These are phyloP conservation scores for Phytophthora niederhauseri DNA, from an alignment of 352 stramenopile species.

Conservation along the genomic window DNA sequence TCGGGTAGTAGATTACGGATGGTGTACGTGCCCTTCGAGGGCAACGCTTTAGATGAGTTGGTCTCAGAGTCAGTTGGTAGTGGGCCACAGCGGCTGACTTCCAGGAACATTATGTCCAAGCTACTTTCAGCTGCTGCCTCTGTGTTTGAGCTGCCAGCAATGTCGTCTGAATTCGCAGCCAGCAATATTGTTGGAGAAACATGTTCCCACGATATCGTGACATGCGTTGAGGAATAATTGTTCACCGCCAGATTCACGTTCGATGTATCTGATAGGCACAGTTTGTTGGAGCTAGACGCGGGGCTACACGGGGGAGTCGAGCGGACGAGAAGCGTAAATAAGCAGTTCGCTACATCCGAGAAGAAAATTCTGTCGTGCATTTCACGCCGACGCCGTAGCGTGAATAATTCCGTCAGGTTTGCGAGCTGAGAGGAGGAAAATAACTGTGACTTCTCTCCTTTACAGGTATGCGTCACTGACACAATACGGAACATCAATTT, in stretches of 20 bases:
- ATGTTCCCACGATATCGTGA: conserved; percentile 41
- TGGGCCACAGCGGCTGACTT: conserved; percentile 14
- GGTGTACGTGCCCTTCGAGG: conserved; percentile 45
- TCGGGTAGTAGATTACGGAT: conserved; percentile 51
- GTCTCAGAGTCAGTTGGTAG: neutral
- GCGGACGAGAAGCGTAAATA: conserved; percentile 39
- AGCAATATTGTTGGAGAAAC: neutral
- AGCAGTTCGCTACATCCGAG: conserved; percentile 35
- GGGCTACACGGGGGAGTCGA: neutral
- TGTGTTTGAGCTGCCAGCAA: neutral
- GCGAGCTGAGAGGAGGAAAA: conserved; percentile 25
- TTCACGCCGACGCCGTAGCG: conserved; percentile 40
- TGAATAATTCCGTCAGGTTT: conserved; percentile 39
- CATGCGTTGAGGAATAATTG: conserved; percentile 40
- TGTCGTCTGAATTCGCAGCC: neutral
- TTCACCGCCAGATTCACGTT: conserved; percentile 21
- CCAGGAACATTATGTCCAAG: conserved; percentile 17
- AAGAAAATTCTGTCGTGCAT: conserved; percentile 34
- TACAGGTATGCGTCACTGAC: conserved; percentile 1
- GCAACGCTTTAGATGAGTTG: conserved; percentile 24
- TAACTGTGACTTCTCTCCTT: conserved; percentile 1
- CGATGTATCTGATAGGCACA: neutral
- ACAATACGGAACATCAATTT: conserved; percentile 34
- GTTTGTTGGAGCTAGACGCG: neutral
- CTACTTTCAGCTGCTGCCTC: neutral